phyloP scores from a whole-genome alignment of 345 rosid genomes.

The Aegle marmelos region DNA sequence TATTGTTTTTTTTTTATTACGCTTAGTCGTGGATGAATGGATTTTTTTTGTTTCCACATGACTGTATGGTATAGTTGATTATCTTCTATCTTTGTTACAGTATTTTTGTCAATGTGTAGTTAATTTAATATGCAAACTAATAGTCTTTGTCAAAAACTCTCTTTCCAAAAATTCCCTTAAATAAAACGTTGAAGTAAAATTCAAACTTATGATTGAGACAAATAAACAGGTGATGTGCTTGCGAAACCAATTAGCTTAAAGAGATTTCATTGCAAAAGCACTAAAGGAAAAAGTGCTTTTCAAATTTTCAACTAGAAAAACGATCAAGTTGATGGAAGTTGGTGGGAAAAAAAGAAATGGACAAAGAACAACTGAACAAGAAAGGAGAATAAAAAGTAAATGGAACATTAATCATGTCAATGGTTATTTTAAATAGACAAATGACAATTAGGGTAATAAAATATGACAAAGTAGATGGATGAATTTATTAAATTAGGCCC shows the following conservation, averaged over 20 bases:
- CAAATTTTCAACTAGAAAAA: slow-evolving; percentile 6
- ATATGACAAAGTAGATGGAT: slow-evolving; percentile 12
- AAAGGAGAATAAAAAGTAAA: background rate
- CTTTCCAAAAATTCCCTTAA: background rate
- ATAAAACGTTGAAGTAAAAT: too few species aligned
- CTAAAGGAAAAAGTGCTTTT: background rate
- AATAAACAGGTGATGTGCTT: background rate
- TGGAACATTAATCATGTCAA: slow-evolving; percentile 4
- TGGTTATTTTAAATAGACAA: background rate
- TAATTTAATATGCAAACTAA: too few species aligned
- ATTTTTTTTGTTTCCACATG: background rate
- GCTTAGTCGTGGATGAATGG: background rate
- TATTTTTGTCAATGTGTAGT: background rate
- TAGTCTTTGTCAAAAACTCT: background rate
- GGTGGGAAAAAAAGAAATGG: slow-evolving; percentile 6
- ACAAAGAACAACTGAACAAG: slow-evolving; percentile 1
- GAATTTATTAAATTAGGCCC: slow-evolving; percentile 11
- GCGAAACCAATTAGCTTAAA: background rate
- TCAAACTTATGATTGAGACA: background rate
- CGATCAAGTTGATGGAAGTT: slow-evolving; percentile 22
- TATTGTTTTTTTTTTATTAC: background rate
- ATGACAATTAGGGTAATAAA: background rate
- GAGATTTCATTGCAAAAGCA: background rate
- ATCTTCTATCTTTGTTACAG: background rate
- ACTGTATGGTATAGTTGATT: background rate